These are phyloP conservation scores for Calonectria ilicicola DNA, from an alignment of 2,329 filamentous ascomycete species.

Conservation along the genomic window DNA sequence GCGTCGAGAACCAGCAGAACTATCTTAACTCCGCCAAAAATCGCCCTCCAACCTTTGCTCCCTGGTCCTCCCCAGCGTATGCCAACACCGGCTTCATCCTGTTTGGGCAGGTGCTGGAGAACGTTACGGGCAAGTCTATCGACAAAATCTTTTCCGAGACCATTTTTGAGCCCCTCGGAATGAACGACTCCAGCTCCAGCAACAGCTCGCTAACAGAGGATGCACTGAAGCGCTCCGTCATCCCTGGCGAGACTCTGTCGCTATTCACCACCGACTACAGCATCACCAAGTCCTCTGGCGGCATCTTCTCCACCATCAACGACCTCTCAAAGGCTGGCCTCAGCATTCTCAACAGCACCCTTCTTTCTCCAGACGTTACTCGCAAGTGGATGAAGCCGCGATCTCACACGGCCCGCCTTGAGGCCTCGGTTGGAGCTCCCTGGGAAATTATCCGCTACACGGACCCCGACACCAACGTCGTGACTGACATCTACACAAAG, in stretches of 20 bases:
- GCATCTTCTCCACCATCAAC: slow-evolving; percentile 22
- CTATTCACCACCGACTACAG: background rate
- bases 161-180: slow-evolving; percentile 24
- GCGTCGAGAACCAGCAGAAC: background rate
- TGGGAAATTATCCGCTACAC: slow-evolving; percentile 37
- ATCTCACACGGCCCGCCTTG: slow-evolving; percentile 31
- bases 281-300: slow-evolving; percentile 25
- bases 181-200: slow-evolving; percentile 14
- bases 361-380: slow-evolving; percentile 15
- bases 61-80: background rate
- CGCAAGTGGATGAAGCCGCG: slow-evolving; percentile 37
- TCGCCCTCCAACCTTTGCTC: background rate
- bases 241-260: background rate
- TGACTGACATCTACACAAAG: slow-evolving; percentile 30
- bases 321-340: slow-evolving; percentile 32
- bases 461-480: background rate
- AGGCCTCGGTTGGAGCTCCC: slow-evolving; percentile 33
- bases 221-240: background rate
- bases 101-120: background rate
- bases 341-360: slow-evolving; percentile 35
- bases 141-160: background rate
- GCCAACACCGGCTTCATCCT: background rate
- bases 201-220: slow-evolving; percentile 1
- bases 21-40: background rate
- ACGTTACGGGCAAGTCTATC: background rate